These are phyloP conservation scores for Syzygium oleosum DNA, from an alignment of 345 rosid genomes.

Conservation along the genomic window DNA sequence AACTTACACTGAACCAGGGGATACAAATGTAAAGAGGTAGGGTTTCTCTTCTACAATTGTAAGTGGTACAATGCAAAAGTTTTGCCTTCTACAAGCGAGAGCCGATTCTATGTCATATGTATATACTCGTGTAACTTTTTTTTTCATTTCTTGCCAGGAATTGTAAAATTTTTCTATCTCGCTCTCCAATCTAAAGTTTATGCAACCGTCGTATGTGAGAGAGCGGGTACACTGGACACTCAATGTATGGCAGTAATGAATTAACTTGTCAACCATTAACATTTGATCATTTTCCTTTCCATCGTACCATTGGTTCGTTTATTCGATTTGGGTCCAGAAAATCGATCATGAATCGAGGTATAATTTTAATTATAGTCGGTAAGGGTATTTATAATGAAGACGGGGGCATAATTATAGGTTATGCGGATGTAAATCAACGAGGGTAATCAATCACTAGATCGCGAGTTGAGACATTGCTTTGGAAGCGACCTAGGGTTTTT, in stretches of 20 bases:
- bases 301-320: background rate
- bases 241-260: no score
- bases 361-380: background rate
- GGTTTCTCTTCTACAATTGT: background rate
- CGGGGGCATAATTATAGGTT: background rate
- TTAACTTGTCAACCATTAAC: no score
- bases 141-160: no score
- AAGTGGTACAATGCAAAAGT: background rate
- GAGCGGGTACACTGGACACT: no score
- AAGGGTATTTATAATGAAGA: background rate
- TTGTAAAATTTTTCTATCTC: no score
- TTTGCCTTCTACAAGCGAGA: no score
- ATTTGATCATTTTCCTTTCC: no score
- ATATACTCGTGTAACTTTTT: no score
- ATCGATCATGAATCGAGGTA: background rate
- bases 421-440: background rate
- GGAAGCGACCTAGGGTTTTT: background rate
- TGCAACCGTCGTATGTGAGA: no score
- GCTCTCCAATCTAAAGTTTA: no score
- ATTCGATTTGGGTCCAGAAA: background rate
- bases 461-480: background rate
- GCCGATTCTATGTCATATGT: no score
- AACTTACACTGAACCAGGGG: background rate
- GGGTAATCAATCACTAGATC: background rate
- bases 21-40: background rate